Evolutionary conservation across 495 filamentous ascomycete species (phyloP).

Genomic region (Penicillium ochrochloron): DNA sequence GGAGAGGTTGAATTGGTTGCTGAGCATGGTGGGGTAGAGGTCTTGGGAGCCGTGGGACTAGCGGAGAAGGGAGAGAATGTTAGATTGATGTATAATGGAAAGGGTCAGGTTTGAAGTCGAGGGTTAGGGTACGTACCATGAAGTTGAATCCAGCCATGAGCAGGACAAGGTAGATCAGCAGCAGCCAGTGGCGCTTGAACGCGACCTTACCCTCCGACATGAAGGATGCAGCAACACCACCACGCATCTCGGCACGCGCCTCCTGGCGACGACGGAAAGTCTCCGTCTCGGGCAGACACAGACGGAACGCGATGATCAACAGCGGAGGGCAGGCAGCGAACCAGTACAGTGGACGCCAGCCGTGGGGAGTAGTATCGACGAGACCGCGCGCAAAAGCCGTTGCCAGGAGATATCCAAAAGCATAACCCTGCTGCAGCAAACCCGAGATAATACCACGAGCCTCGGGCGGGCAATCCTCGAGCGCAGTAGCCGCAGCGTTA

Average conservation of each 20-base stretch:
- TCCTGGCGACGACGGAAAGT: constrained; percentile 65
- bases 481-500: constrained; percentile 82
- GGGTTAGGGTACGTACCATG: constrained; percentile 56
- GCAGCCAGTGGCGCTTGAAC: constrained; percentile 74
- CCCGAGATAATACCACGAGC: constrained; percentile 79
- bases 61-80: background rate
- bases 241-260: constrained; percentile 54
- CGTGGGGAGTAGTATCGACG: constrained; percentile 72
- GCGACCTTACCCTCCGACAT: constrained; percentile 76
- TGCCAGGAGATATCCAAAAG: constrained; percentile 83
- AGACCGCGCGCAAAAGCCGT: constrained; percentile 75
- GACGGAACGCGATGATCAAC: constrained; percentile 78
- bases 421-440: constrained; percentile 86
- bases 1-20: constrained; percentile 75
- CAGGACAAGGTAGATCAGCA: constrained; percentile 79
- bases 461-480: constrained; percentile 79
- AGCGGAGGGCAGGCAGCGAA: constrained; percentile 80
- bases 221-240: constrained; percentile 64
- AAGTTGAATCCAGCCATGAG: constrained; percentile 94
- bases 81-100: background rate
- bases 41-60: constrained; percentile 87
- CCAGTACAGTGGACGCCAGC: constrained; percentile 86
- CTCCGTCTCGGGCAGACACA: constrained; percentile 77
- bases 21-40: constrained; percentile 84
- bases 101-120: background rate